These are phyloP conservation scores for Ophiocordyceps camponoti-rufipedis DNA, from an alignment of 2,329 filamentous ascomycete genomes.

Conservation along the genomic window DNA sequence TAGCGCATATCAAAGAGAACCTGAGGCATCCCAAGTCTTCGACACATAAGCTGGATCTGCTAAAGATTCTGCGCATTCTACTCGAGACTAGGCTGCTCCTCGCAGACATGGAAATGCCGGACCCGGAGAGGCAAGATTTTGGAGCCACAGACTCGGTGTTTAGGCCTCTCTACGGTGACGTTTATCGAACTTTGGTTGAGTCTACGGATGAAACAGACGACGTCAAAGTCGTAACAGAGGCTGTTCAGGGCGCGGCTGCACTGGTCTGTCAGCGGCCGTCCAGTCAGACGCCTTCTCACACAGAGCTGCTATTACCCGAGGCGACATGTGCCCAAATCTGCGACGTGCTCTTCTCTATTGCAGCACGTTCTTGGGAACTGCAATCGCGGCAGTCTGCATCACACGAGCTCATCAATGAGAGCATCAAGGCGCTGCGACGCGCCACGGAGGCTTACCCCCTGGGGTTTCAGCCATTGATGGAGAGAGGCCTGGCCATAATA, in stretches of 20 bases:
- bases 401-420: conserved; percentile 22
- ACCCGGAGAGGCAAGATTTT: conserved; percentile 19
- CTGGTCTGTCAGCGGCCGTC: conserved; percentile 20
- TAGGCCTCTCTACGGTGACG: conserved; percentile 22
- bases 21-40: conserved; percentile 30
- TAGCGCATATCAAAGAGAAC: conserved; percentile 30
- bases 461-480: conserved; percentile 16
- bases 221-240: conserved; percentile 21
- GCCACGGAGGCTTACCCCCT: conserved; percentile 16
- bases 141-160: conserved; percentile 17
- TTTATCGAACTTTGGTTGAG: conserved; percentile 21
- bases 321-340: conserved; percentile 19
- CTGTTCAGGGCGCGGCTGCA: conserved; percentile 25
- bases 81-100: conserved; percentile 26
- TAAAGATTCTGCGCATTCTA: conserved; percentile 31
- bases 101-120: conserved; percentile 12
- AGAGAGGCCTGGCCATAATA: conserved; percentile 10
- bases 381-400: conserved; percentile 6
- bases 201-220: conserved; percentile 12
- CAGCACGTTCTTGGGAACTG: conserved; percentile 7
- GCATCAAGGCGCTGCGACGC: conserved; percentile 21
- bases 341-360: conserved; percentile 14
- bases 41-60: conserved; percentile 30
- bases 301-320: conserved; percentile 14
- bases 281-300: not conserved